A percentile compares a stretch with the other conserved stretches of the same genome.
Conservation (phyloP, 371 early-diverging fungal species). For the Mortierella sp. region DNA sequence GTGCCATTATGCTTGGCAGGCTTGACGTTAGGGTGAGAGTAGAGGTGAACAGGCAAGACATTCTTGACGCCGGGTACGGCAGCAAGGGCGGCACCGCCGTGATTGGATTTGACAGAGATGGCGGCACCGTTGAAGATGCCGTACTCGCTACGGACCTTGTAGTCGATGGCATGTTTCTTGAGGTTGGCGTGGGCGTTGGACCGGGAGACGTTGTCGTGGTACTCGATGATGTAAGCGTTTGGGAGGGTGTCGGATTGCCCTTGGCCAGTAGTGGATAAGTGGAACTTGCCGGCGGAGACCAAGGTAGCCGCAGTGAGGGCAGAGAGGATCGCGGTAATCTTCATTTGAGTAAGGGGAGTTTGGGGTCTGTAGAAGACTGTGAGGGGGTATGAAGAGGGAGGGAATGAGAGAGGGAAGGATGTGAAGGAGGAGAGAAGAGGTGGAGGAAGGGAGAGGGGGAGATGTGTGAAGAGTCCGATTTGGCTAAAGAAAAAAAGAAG, state of each 20-base stretch:
- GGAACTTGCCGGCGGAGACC: constrained; percentile 41
- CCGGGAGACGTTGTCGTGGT: constrained; percentile 22
- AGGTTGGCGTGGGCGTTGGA: constrained; percentile 11
- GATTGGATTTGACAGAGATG: constrained; percentile 36
- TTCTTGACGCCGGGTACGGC: constrained; percentile 47
- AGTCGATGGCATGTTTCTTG: constrained; percentile 22
- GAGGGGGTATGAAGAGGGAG: background rate
- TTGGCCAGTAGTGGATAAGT: background rate
- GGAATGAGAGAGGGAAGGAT: background rate
- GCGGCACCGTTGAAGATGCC: constrained; percentile 46
- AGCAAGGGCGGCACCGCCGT: constrained; percentile 34
- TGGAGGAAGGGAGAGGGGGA: background rate
- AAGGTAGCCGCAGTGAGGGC: constrained; percentile 28
- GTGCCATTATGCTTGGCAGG: constrained; percentile 1
- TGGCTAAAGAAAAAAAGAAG: background rate
- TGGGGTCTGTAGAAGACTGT: constrained; percentile 16
- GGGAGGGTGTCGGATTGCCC: background rate
- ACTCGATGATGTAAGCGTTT: constrained; percentile 41
- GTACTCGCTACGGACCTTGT: constrained; percentile 35
- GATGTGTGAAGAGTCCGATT: background rate
- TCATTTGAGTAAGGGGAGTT: constrained; percentile 15
- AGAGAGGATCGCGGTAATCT: constrained; percentile 32
- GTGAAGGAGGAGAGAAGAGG: background rate
- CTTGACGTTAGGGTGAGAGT: constrained; percentile 11
- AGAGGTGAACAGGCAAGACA: constrained; percentile 39